Conservation (phyloP, 768 basidiomycete genomes). For the Auricularia cornea region DNA sequence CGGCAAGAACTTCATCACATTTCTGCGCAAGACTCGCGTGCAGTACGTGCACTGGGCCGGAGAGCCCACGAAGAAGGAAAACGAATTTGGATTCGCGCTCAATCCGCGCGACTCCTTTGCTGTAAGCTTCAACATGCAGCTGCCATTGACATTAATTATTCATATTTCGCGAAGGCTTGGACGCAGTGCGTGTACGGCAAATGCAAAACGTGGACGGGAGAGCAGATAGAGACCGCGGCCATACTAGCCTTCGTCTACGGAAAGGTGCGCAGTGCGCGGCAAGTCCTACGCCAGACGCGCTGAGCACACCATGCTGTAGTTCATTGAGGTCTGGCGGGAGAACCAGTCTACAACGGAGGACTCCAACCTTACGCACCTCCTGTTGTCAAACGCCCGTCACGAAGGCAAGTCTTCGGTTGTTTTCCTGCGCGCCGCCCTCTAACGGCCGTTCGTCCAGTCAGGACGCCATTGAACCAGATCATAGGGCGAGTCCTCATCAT, state of each 20-base stretch:
- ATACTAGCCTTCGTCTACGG: conserved; percentile 74
- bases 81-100: conserved; percentile 32
- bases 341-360: conserved; percentile 66
- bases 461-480: conserved; percentile 73
- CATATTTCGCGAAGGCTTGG: conserved; percentile 40
- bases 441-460: too few relatives aligned
- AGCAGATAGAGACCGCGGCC: conserved; percentile 74
- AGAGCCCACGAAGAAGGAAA: conserved; percentile 44
- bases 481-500: conserved; percentile 55
- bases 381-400: conserved; percentile 76
- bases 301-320: conserved; percentile 29
- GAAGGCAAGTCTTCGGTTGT: conserved; percentile 51
- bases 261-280: too few relatives aligned
- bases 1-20: conserved; percentile 74
- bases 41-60: conserved; percentile 75
- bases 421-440: not conserved
- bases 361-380: conserved; percentile 62
- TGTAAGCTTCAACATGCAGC: conserved; percentile 26
- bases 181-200: conserved; percentile 62
- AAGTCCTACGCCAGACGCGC: not conserved
- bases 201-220: conserved; percentile 68
- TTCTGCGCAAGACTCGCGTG: conserved; percentile 67
- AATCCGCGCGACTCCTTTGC: conserved; percentile 71
- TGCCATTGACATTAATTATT: not conserved
- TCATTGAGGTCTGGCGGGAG: conserved; percentile 81